Percentiles rank a stretch among this genome's conserved stretches.
phyloP scores from a whole-genome alignment of 768 basidiomycete genomes.

The Filobasidium floriforme region DNA sequence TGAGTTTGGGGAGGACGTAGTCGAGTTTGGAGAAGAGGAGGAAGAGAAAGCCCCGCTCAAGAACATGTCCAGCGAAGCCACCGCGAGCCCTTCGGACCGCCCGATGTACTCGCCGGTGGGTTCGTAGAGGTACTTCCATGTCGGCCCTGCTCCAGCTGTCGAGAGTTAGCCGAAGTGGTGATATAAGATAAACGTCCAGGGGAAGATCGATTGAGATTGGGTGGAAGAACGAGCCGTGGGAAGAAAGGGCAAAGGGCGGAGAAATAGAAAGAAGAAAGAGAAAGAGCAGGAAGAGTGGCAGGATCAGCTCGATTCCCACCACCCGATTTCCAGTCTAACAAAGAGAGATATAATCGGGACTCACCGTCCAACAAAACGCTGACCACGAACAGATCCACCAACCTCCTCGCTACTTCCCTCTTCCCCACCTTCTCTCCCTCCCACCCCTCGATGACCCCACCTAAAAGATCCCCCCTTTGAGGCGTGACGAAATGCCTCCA shows the following conservation, averaged over 20 bases:
- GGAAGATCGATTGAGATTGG: not conserved
- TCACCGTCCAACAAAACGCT: slow-evolving; percentile 81
- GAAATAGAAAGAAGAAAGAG: not conserved
- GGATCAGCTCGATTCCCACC: no score
- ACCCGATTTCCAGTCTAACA: no score
- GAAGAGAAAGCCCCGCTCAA: slow-evolving; percentile 60
- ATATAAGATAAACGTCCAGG: not conserved
- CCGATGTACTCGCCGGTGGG: slow-evolving; percentile 50
- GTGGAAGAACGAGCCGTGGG: not conserved
- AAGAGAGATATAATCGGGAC: no score
- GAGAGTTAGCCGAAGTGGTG: not conserved
- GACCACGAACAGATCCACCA: slow-evolving; percentile 77
- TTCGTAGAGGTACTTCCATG: slow-evolving; percentile 12
- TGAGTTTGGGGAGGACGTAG: no score
- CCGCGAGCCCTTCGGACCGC: slow-evolving; percentile 64
- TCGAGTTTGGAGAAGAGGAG: no score
- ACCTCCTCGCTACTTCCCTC: slow-evolving; percentile 57
- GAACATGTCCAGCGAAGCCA: slow-evolving; percentile 90
- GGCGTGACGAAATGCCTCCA: slow-evolving; percentile 54
- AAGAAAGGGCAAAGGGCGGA: not conserved
- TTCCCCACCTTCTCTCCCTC: slow-evolving; percentile 13
- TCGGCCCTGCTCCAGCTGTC: slow-evolving; percentile 19
- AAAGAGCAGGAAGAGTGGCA: no score
- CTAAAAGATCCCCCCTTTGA: slow-evolving; percentile 24
- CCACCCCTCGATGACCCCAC: not conserved